Evolutionary conservation across 345 rosid species (phyloP), one percentile per base, ranked within the genome.

Genomic region (Hibiscus mutabilis): DNA sequence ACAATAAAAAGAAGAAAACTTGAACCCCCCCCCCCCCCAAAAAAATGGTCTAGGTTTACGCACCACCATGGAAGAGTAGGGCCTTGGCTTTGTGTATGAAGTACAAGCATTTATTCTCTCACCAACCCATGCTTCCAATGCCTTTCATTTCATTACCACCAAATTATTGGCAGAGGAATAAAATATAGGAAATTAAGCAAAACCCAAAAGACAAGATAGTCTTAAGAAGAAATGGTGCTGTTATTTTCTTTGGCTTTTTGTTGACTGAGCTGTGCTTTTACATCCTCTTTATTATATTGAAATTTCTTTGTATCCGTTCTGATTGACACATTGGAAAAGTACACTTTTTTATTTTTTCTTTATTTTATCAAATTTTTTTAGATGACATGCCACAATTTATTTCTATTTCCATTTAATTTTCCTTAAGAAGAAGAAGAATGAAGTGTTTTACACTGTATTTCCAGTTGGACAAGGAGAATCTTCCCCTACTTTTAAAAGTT

Each of bases 41-140:
- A n/a, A 44, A n/a, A 11, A 37, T 72, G 51, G 47, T 67, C 69
- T 60, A 61, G 66, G 59, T 72, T 82, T 68, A 73, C 76, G 73
- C 75, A 68, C 79, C 74, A 22, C 40, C 37, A 21, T 35, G 66
- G 66, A 51, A 27, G 14, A 14, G 31, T 27, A 47, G 74, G 61
- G 56, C 71, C 72, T 62, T 70, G 37, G 56, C 53, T 33, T 62
- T 68, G 79, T 68, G 33, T 13, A 16, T 60, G 69, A 71, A 60
- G 47, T 67, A 53, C 46, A 53, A 74, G 83, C 82, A 82, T 85
- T 87, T 82, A 85, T 79, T 85, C 86, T 66, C 74, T 56, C 83
- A 83, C 82, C 86, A 77, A 83, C 81, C 84, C 56, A 49, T 27
- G 40, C 58, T 49, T 25, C 58, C 40, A 46, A 25, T 51, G 25